Percentiles rank a stretch among this genome's conserved stretches.
These are phyloP conservation scores for Entomortierella beljakovae DNA, from an alignment of 192 early-diverging fungal genomes.

Conservation along the genomic window DNA sequence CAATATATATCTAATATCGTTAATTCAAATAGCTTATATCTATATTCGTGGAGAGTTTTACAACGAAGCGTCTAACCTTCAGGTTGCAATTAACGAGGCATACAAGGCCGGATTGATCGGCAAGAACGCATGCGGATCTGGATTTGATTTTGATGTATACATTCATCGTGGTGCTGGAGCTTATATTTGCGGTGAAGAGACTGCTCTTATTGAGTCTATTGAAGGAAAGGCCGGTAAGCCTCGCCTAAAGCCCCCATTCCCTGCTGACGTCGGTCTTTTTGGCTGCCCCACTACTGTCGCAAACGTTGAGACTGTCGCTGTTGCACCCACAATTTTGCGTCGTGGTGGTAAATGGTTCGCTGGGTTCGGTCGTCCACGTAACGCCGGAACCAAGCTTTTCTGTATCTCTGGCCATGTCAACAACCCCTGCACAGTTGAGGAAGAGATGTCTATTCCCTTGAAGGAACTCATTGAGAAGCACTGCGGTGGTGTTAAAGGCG, in stretches of 20 bases:
- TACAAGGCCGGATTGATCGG: constrained; percentile 98
- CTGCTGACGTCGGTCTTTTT: constrained; percentile 97
- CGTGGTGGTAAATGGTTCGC: constrained; percentile 96
- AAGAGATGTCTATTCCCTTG: constrained; percentile 98
- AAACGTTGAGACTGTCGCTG: constrained; percentile 99
- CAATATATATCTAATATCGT: too few relatives aligned
- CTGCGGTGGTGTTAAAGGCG: constrained; percentile 96
- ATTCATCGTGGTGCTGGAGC: constrained; percentile 98
- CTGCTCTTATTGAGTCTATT: constrained; percentile 85
- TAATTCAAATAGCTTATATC: constrained; percentile 80
- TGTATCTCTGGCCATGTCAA: constrained; percentile 99
- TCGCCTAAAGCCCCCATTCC: constrained; percentile 98
- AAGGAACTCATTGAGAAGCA: constrained; percentile 93
- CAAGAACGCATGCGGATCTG: constrained; percentile 97
- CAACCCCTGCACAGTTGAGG: constrained; percentile 97
- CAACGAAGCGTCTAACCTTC: constrained; percentile 93
- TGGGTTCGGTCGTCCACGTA: constrained; percentile 90
- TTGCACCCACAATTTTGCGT: constrained; percentile 89
- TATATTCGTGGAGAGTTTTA: constrained; percentile 98
- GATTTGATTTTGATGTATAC: constrained; percentile 97
- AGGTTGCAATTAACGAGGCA: constrained; percentile 95
- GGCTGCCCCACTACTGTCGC: constrained; percentile 99
- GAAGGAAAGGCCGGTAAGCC: constrained; percentile 99
- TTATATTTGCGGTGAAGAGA: constrained; percentile 99
- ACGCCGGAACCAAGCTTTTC: constrained; percentile 96